These are phyloP conservation scores for Paramecium tetraurelia DNA, from an alignment of 73 alveolate species.

Conservation along the genomic window DNA sequence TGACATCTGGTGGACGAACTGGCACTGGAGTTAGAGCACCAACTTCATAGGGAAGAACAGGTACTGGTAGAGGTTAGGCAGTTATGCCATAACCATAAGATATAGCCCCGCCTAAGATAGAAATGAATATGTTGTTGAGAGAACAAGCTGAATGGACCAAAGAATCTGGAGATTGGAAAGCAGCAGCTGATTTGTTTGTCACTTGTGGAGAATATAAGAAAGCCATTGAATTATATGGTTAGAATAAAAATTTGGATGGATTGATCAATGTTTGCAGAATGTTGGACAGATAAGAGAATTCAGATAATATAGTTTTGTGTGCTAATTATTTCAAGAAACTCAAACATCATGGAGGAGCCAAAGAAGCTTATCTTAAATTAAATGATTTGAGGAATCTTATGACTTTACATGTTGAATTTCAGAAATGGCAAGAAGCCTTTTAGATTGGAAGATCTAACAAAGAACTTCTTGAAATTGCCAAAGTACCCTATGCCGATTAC, in stretches of 20 bases:
- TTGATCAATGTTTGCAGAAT: conserved; percentile 57
- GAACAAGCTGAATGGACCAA: conserved; percentile 48
- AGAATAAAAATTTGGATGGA: conserved; percentile 33
- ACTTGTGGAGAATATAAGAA: background rate
- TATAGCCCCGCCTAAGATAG: conserved; percentile 15
- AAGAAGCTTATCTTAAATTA: conserved; percentile 57
- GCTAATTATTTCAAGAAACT: conserved; percentile 52
- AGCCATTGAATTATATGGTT: conserved; percentile 8
- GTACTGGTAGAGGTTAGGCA: background rate
- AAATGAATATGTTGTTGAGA: conserved; percentile 22
- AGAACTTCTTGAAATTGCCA: conserved; percentile 45
- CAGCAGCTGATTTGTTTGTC: conserved; percentile 30
- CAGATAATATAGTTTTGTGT: conserved; percentile 44
- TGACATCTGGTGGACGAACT: background rate
- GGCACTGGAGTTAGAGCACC: conserved; percentile 12
- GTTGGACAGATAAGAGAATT: conserved; percentile 21
- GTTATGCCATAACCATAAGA: conserved; percentile 4
- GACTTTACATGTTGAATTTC: conserved; percentile 34
- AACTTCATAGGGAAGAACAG: background rate
- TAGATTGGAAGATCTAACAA: conserved; percentile 44
- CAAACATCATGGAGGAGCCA: conserved; percentile 54
- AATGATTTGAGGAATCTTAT: conserved; percentile 39
- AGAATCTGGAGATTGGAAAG: conserved; percentile 54
- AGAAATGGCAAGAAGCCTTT: conserved; percentile 61
- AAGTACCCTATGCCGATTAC: conserved; percentile 59